These are phyloP conservation scores for Huntiella bhutanensis DNA, from an alignment of 2,329 filamentous ascomycete species.

Conservation along the genomic window DNA sequence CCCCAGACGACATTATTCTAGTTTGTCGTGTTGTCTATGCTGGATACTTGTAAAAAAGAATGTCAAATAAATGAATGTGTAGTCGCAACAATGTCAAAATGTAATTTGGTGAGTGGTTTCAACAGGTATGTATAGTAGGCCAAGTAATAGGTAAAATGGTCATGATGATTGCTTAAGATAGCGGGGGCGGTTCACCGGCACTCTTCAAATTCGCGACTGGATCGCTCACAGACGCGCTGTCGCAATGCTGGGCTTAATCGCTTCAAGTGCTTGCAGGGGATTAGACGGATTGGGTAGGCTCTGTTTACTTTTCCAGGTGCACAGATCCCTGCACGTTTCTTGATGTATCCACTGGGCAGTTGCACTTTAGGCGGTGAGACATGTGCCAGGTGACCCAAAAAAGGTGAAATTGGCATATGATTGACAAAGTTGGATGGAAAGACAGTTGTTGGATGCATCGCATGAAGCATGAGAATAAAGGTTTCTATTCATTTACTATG, in stretches of 20 bases:
- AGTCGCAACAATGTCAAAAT: too few species aligned
- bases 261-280: constrained; percentile 3
- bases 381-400: neutral
- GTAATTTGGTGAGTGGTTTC: too few species aligned
- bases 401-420: constrained; percentile 1
- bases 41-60: too few species aligned
- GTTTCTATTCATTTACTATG: neutral
- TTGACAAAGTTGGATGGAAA: neutral
- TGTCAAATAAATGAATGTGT: too few species aligned
- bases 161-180: neutral
- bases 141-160: too few species aligned
- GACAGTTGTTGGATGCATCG: too few species aligned
- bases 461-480: neutral
- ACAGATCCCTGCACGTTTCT: neutral
- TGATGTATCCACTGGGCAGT: neutral
- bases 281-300: neutral
- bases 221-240: constrained; percentile 5
- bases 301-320: constrained; percentile 8
- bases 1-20: constrained; percentile 8
- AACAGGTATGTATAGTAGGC: too few species aligned
- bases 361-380: neutral
- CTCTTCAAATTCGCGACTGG: constrained; percentile 4
- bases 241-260: neutral
- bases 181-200: neutral
- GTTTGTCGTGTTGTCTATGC: neutral